Base-by-base conservation (phyloP, 306 rosid species). In the Cicer judaicum region DNA sequence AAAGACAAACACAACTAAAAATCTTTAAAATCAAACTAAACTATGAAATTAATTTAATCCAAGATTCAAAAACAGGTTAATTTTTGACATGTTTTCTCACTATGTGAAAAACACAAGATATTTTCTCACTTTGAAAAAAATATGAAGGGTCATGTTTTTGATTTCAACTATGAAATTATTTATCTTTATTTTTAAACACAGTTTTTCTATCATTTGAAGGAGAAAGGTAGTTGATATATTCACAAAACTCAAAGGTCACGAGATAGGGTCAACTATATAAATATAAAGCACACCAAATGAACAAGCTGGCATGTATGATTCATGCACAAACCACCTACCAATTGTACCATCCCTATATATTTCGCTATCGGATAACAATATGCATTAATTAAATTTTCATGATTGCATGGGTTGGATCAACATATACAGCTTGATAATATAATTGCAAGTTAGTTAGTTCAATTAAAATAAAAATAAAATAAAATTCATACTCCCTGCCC, bases 301-400 rank as follows among this genome's bases (percentile, higher is more conserved):
- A 76, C 59, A 49, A 81, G 81, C 78, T 81, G 85, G 75, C 85
- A 65, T 64, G 10, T 21, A 77, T 44, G 16, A 60, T 49, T 64
- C 78, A 76, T 64, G 75, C 69, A 70, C 80, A 60, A 77, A 74
- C 68, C 81, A 81, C 78, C 85, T 63, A 81, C 81, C 81, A 64
- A 76, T 19, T 40, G 64, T 62, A 64, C 77, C 68, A 77, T 69
- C 61, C 52, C 68, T 38, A 62, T 24, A 24, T 24, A 24, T 19
- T 63, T 73, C 53, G 40, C 21, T 68, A 67, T 52, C 79, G 38
- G 83, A 71, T 81, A 71, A 71, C 85, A 70, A 29, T 9, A 54
- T n/a, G 61, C 81, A 80, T 68, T 78, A 70, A 68, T 78, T 72
- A 66, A 50, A 41, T 15, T 77, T 73, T 39, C 75, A 80, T 74